Base-by-base conservation (phyloP, 2,329 filamentous ascomycete genomes). In the Corynespora cassiicola region DNA sequence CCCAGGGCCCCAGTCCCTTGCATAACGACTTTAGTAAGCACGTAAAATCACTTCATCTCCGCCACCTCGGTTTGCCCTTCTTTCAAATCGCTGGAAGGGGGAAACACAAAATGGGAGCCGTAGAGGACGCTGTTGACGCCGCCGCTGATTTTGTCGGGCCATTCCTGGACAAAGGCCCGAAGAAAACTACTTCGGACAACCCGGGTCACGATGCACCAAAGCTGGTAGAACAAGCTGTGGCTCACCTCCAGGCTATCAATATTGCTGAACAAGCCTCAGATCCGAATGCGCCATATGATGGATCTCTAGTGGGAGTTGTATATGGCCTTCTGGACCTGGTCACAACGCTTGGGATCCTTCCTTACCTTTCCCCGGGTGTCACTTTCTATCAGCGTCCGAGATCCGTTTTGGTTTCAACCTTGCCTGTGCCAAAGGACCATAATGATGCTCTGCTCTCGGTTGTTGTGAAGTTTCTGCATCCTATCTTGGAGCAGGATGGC, bases 241-340 rank as follows among this genome's bases (percentile, higher is more conserved):
- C 33, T 7, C 64, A 65, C 31, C 47, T 70, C 10, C 50, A 60
- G 20, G 49, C 47, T 8, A 68, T 70, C 29, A 66, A 70, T 32
- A 31, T 52, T 28, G 61, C 64, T 28, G 65, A 68, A 24, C 42
- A 62, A 35, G 50, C 39, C 11, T 48, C 56, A 27, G 54, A 56
- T 27, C 53, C 58, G 8, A 51, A 66, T 42, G 59, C 62, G n/a
- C 65, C 62, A 4, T 70, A 70, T 38, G 66, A 70, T 50, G 64
- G 54, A 19, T 66, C 64, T 21, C 53, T 70, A 9, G 61, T 68
- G 9, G 62, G 61, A 7, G 54, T 66, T 6, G 60, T 69, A 2
- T 71, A 70, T 36, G 65, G 61, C 4, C 52, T 71, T 7, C 44
- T 70, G n/a, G 68, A 71, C 37, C 39, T 70, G 14, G 40, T 63